These are phyloP conservation scores for Fusarium goolgardi DNA, from an alignment of 2,329 filamentous ascomycete genomes.

Conservation along the genomic window DNA sequence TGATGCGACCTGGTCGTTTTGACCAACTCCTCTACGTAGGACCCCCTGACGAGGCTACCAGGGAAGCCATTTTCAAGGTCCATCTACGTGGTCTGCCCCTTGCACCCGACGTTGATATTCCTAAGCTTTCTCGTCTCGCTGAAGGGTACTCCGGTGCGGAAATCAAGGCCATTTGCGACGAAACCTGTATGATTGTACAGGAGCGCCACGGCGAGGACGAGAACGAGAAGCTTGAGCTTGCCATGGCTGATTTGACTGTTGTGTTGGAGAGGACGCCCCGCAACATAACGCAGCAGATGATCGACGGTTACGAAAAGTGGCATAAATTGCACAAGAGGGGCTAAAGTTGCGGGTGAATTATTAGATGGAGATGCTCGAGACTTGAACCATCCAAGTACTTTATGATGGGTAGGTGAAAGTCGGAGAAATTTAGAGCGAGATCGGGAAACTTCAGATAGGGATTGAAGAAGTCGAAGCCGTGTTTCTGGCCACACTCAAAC, in stretches of 20 bases:
- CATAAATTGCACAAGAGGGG: conserved; percentile 53
- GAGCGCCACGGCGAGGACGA: conserved; percentile 51
- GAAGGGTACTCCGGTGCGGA: conserved; percentile 90
- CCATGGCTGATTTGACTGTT: conserved; percentile 57
- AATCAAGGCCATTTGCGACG: conserved; percentile 67
- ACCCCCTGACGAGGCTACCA: conserved; percentile 77
- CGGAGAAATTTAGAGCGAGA: conserved; percentile 76
- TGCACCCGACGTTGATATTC: conserved; percentile 71
- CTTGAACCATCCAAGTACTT: conserved; percentile 77
- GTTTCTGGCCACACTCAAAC: conserved; percentile 65
- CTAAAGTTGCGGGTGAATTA: conserved; percentile 8
- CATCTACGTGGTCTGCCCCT: conserved; percentile 72
- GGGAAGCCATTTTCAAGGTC: conserved; percentile 80
- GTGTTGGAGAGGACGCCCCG: conserved; percentile 62
- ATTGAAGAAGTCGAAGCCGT: conserved; percentile 82
- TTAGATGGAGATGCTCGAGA: not conserved
- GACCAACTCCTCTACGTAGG: conserved; percentile 88
- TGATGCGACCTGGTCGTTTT: conserved; percentile 87
- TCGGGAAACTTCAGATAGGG: conserved; percentile 87
- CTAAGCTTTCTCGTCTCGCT: conserved; percentile 70
- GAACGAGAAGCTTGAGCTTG: conserved; percentile 50
- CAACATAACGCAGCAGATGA: conserved; percentile 70
- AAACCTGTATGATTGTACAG: conserved; percentile 58
- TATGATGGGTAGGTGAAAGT: conserved; percentile 78
- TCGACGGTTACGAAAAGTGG: conserved; percentile 70